These are phyloP conservation scores for Paracoccidioides brasiliensis DNA, from an alignment of 2,329 filamentous ascomycete genomes.

Conservation along the genomic window DNA sequence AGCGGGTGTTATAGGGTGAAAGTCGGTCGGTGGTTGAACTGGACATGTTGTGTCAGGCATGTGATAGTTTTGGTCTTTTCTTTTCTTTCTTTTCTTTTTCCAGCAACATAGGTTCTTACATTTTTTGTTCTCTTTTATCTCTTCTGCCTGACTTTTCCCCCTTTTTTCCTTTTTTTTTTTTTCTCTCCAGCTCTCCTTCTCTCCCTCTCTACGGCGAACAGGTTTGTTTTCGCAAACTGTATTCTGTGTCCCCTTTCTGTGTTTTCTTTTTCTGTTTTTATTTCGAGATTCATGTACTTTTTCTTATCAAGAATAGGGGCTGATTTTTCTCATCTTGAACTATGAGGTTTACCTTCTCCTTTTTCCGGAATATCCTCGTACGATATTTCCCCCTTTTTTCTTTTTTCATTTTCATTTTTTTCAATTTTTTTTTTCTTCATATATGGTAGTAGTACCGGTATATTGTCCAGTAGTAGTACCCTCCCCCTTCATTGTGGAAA, in stretches of 20 bases:
- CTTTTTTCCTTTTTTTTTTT: constrained; percentile 14
- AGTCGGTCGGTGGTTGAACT: neutral
- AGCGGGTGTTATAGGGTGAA: constrained; percentile 5
- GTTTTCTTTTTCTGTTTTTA: constrained; percentile 3
- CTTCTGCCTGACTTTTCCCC: constrained; percentile 20
- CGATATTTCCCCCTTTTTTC: neutral
- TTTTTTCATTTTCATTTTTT: neutral
- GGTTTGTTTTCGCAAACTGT: constrained; percentile 9
- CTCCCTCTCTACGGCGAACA: constrained; percentile 6
- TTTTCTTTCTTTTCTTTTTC: constrained; percentile 13
- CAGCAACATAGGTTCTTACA: constrained; percentile 5
- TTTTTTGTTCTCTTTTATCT: constrained; percentile 17
- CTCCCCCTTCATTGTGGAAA: too few relatives aligned
- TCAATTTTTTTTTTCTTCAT: neutral
- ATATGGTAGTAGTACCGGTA: neutral
- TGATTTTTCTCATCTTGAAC: constrained; percentile 1
- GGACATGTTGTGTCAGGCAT: constrained; percentile 2
- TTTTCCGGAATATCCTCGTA: neutral
- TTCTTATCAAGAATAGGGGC: neutral
- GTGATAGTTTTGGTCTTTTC: constrained; percentile 11
- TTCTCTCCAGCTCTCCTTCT: constrained; percentile 9
- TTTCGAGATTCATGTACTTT: neutral
- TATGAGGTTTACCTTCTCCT: neutral
- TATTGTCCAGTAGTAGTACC: too few relatives aligned
- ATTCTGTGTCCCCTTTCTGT: constrained; percentile 11